Evolutionary conservation across 352 stramenopile genomes (phyloP).

Genomic region (Phytophthora rubi): DNA sequence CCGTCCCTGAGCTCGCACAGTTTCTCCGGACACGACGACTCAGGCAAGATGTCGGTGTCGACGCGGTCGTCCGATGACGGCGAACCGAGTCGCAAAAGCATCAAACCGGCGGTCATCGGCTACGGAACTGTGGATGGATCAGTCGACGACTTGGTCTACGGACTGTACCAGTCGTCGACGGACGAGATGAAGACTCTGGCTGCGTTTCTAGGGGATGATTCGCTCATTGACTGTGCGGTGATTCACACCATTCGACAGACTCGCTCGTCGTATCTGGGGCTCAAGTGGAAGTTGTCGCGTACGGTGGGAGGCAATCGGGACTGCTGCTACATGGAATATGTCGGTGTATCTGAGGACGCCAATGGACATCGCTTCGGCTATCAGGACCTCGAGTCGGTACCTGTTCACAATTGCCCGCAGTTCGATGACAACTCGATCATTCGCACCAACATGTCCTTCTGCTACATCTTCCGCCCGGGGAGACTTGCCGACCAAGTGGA

Average conservation of each 20-base stretch:
- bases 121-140: conserved; percentile 53
- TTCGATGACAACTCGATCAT: conserved; percentile 84
- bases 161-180: conserved; percentile 54
- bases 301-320: conserved; percentile 79
- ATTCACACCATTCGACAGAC: conserved; percentile 63
- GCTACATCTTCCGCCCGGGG: conserved; percentile 72
- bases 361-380: conserved; percentile 69
- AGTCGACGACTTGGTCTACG: conserved; percentile 64
- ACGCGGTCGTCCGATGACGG: conserved; percentile 41
- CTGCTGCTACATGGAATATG: conserved; percentile 73
- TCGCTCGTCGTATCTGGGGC: conserved; percentile 62
- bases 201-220: conserved; percentile 56
- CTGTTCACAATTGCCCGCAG: conserved; percentile 60
- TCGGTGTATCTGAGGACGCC: conserved; percentile 61
- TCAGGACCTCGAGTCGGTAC: conserved; percentile 69
- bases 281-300: conserved; percentile 79
- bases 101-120: conserved; percentile 54
- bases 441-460: conserved; percentile 71
- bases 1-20: conserved; percentile 38
- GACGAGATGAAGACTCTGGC: conserved; percentile 68
- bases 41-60: conserved; percentile 22
- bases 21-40: conserved; percentile 33
- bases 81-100: conserved; percentile 52
- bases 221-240: conserved; percentile 69
- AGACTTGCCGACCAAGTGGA: conserved; percentile 60